Evolutionary conservation across 2,329 filamentous ascomycete species (phyloP).

Genomic region (Alternaria gaisen): DNA sequence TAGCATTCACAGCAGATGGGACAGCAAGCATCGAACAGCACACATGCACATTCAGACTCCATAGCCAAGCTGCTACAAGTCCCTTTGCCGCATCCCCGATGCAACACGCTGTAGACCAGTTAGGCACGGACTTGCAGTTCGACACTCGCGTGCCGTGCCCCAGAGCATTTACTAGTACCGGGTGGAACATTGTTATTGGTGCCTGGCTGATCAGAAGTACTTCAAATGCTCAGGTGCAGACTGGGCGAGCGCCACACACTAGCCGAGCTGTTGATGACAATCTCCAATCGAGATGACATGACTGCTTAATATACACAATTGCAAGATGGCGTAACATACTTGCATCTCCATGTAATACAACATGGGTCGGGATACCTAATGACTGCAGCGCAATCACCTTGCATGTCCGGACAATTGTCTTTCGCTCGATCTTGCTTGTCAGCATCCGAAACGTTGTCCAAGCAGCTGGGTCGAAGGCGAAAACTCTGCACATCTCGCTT

Average conservation of each 20-base stretch:
- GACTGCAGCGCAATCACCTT: constrained; percentile 21
- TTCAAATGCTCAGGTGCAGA: constrained; percentile 33
- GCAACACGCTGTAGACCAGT: constrained; percentile 25
- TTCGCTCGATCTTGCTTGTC: constrained; percentile 23
- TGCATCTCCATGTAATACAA: constrained; percentile 15
- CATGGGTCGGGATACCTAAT: constrained; percentile 14
- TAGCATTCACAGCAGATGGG: constrained; percentile 13
- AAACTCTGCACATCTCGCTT: constrained; percentile 30
- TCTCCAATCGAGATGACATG: constrained; percentile 26
- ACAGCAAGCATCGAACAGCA: constrained; percentile 17
- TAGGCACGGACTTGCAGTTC: constrained; percentile 28
- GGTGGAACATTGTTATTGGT: constrained; percentile 29
- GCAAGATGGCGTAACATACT: constrained; percentile 21
- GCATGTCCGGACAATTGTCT: constrained; percentile 23
- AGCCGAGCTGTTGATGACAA: constrained; percentile 19
- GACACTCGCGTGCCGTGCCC: constrained; percentile 29
- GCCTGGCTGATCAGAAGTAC: constrained; percentile 32
- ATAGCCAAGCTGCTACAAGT: constrained; percentile 28
- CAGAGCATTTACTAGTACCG: constrained; percentile 17
- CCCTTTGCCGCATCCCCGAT: constrained; percentile 41
- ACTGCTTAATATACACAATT: constrained; percentile 10
- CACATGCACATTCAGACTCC: constrained; percentile 22
- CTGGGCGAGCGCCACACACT: constrained; percentile 27
- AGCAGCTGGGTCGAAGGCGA: constrained; percentile 30
- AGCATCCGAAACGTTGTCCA: constrained; percentile 33